Base-by-base conservation (phyloP, 2,329 filamentous ascomycete genomes). In the Colletotrichum shisoi region DNA sequence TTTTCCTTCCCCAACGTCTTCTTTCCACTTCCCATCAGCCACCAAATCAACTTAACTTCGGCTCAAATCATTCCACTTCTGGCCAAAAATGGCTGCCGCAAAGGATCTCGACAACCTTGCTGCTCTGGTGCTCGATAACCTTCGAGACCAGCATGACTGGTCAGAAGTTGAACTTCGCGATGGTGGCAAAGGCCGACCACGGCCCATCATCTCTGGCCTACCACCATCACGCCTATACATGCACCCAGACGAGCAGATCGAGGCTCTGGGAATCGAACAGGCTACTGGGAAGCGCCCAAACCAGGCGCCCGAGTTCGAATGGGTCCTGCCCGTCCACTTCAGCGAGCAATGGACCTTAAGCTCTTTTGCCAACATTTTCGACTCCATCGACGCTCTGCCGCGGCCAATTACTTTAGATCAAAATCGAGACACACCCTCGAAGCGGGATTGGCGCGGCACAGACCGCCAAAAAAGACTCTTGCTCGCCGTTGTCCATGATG, bases 181-280 rank as follows among this genome's bases (percentile, higher is more conserved):
- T n/a, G 75, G 73, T 52, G 73, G 74, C 21, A 70, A 70, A 3
- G 73, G 76, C 46, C 81, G 87, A 11, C 79, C 84, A 1, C 85
- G 91, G 21, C 87, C 88, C 6, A 76, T 94, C 59, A 83, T 95
- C 63, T 89, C 87, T 24, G 92, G 92, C 31, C 79, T 94, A 3
- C 91, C 92, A 1, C 91, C 91, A 0, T 84, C 85, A 51, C 85
- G 89, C 52, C 83, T 93, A 48, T 94, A 95, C 77, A 82, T 91
- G 58, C 91, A 95, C 74, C 91, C 92, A 1, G 92, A 95, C 76
- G 91, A 94, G 78, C 92, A 94, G 78, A 88, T 92, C 70, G 88
- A 87, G 70, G 84, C 91, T 62, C 82, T 94, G 62, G 88, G 89
- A 71, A 82, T 83, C 37, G 86, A 88, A 70, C 81, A 83, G 70